phyloP scores from a whole-genome alignment of 2,329 filamentous ascomycete genomes.

The Alternaria gansuensis region DNA sequence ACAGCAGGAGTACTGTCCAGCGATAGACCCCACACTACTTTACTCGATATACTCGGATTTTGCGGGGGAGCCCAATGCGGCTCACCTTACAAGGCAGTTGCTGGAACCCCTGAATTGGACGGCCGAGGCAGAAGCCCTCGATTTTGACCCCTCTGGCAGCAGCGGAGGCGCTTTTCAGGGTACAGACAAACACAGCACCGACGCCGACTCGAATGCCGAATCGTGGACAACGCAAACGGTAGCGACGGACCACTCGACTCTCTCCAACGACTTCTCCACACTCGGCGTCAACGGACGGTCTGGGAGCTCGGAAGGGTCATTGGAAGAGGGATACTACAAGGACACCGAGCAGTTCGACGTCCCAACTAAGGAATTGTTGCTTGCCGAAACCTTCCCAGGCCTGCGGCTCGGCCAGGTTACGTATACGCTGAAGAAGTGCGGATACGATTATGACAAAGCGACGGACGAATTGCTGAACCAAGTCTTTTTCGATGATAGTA shows the following conservation, averaged over 20 bases:
- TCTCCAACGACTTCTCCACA: constrained; percentile 58
- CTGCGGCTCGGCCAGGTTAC: constrained; percentile 72
- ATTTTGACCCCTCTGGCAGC: constrained; percentile 81
- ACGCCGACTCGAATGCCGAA: constrained; percentile 49
- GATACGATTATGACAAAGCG: constrained; percentile 72
- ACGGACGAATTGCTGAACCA: constrained; percentile 84
- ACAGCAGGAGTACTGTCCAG: constrained; percentile 75
- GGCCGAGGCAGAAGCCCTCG: constrained; percentile 73
- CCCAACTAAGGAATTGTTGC: constrained; percentile 68
- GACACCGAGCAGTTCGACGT: constrained; percentile 59
- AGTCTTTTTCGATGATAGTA: constrained; percentile 76
- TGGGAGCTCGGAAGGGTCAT: constrained; percentile 34
- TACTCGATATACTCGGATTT: constrained; percentile 79
- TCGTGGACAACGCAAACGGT: constrained; percentile 55
- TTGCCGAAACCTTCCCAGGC: constrained; percentile 76
- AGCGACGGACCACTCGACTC: constrained; percentile 61
- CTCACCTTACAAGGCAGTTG: constrained; percentile 64
- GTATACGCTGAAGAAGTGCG: constrained; percentile 72
- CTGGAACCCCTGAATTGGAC: constrained; percentile 72
- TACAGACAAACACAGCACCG: constrained; percentile 32
- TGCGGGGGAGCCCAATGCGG: constrained; percentile 64
- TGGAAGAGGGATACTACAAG: constrained; percentile 45
- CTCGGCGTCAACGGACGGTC: constrained; percentile 41
- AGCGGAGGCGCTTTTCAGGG: constrained; percentile 55
- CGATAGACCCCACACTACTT: constrained; percentile 80